phyloP scores from a whole-genome alignment of 2,329 filamentous ascomycete genomes.

The Verticillium dahliae region DNA sequence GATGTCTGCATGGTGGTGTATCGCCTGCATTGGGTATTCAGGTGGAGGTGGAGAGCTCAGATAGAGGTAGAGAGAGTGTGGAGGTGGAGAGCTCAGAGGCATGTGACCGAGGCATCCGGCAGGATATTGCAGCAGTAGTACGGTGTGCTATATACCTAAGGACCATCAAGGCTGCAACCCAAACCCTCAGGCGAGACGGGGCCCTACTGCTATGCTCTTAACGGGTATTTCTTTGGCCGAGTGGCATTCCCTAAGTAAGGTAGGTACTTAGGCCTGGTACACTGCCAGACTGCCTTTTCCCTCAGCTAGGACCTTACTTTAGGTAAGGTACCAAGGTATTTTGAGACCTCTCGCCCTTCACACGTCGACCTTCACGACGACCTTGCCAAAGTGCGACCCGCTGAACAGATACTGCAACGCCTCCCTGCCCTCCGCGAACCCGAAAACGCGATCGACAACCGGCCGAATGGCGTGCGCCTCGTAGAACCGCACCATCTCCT shows the following conservation, averaged over 20 bases:
- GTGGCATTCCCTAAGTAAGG: too few relatives aligned
- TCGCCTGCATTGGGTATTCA: neutral
- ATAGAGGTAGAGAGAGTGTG: neutral
- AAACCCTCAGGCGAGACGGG: too few relatives aligned
- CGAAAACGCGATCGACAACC: conserved; percentile 40
- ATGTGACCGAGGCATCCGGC: neutral
- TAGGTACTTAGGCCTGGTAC: too few relatives aligned
- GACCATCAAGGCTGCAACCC: too few relatives aligned
- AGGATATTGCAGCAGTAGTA: neutral
- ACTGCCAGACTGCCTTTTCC: too few relatives aligned
- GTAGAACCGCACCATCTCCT: conserved; percentile 46
- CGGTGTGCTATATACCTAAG: too few relatives aligned
- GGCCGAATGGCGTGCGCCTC: conserved; percentile 35
- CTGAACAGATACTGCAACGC: conserved; percentile 46
- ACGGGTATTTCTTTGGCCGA: too few relatives aligned
- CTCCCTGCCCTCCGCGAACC: conserved; percentile 36
- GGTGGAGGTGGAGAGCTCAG: neutral
- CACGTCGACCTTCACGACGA: conserved; percentile 36
- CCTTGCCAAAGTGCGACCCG: conserved; percentile 52
- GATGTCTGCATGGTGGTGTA: neutral
- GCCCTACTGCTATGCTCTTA: too few relatives aligned
- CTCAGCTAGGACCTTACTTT: too few relatives aligned
- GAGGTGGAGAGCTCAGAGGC: neutral
- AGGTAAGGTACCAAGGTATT: neutral
- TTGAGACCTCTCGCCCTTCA: conserved; percentile 6